These are phyloP conservation scores for Pulveroboletus frians DNA, from an alignment of 768 basidiomycete genomes.

Conservation along the genomic window DNA sequence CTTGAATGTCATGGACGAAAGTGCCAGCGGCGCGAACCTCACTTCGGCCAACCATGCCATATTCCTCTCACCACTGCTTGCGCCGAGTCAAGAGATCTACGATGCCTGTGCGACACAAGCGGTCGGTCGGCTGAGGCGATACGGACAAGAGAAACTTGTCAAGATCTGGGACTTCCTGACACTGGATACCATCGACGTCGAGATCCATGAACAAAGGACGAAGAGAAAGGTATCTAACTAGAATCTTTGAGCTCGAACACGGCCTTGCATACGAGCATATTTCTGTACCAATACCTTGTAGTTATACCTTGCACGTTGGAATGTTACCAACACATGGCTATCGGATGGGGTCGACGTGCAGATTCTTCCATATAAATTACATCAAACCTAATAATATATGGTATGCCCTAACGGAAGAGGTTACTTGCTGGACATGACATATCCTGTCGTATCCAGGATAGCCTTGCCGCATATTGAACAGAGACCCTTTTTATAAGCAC, in stretches of 20 bases:
- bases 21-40: slow-evolving; percentile 89
- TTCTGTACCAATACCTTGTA: background rate
- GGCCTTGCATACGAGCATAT: slow-evolving; percentile 8
- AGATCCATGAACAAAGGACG: slow-evolving; percentile 60
- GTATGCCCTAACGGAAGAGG: slow-evolving; percentile 3
- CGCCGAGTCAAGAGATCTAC: slow-evolving; percentile 78
- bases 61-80: slow-evolving; percentile 88
- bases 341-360: too few relatives aligned
- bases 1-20: slow-evolving; percentile 91
- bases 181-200: slow-evolving; percentile 82
- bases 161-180: slow-evolving; percentile 81
- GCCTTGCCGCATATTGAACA: slow-evolving; percentile 87
- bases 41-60: slow-evolving; percentile 93
- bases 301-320: background rate
- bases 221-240: slow-evolving; percentile 27
- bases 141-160: slow-evolving; percentile 77
- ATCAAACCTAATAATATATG: slow-evolving; percentile 6
- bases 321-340: background rate
- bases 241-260: slow-evolving; percentile 7
- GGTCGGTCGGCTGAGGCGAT: slow-evolving; percentile 77
- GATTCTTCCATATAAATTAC: slow-evolving; percentile 5
- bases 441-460: slow-evolving; percentile 78
- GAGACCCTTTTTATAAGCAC: slow-evolving; percentile 81
- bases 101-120: slow-evolving; percentile 80
- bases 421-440: slow-evolving; percentile 81